A percentile compares a stretch with the other conserved stretches of the same genome.
phyloP scores from a whole-genome alignment of 768 basidiomycete genomes.

The Coprinopsis sp. region DNA sequence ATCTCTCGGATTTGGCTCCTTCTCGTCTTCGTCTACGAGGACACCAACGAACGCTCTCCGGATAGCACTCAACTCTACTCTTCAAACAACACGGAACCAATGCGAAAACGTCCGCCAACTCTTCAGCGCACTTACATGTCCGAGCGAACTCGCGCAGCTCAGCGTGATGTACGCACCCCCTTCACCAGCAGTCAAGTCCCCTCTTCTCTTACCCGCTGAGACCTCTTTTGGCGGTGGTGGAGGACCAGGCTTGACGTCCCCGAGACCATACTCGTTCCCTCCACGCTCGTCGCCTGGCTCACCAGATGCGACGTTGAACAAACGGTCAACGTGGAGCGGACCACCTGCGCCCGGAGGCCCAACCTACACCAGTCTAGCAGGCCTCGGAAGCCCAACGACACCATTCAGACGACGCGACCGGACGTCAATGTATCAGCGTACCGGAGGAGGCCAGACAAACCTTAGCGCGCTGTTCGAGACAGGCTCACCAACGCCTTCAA shows the following conservation, averaged over 20 bases:
- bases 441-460: conserved; percentile 33
- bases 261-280: conserved; percentile 42
- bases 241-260: too few relatives aligned
- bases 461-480: conserved; percentile 42
- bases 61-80: conserved; percentile 65
- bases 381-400: conserved; percentile 42
- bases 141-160: conserved; percentile 68
- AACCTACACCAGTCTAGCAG: conserved; percentile 49
- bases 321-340: conserved; percentile 76
- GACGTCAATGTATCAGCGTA: conserved; percentile 40
- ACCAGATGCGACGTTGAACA: conserved; percentile 31
- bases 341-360: too few relatives aligned
- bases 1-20: conserved; percentile 19
- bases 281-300: conserved; percentile 30
- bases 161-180: conserved; percentile 88
- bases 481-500: conserved; percentile 4
- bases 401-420: conserved; percentile 41
- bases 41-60: conserved; percentile 58
- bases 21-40: conserved; percentile 40
- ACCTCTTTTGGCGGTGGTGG: too few relatives aligned
- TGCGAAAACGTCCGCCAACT: conserved; percentile 80
- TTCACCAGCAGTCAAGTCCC: conserved; percentile 44
- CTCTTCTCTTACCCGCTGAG: conserved; percentile 22
- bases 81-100: conserved; percentile 73
- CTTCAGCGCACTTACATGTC: conserved; percentile 69